Base-by-base conservation (phyloP, 306 rosid genomes). In the Castanospermum australe region DNA sequence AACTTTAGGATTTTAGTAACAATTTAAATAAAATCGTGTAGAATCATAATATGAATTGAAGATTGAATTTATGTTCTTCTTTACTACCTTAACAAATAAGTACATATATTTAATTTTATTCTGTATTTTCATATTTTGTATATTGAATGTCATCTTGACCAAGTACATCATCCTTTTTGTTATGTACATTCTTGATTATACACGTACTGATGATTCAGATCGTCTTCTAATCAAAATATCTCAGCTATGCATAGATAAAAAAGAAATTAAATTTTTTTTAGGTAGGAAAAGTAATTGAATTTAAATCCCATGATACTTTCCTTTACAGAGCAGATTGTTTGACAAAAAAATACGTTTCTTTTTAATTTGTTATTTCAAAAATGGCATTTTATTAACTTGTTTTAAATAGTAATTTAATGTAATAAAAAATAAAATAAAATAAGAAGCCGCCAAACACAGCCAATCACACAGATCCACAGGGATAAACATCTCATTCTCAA, bases 291-390 rank as follows among this genome's bases (percentile, higher is more conserved):
- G n/a, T n/a, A n/a, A 57, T 14, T 48, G 7, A 35, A 24, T 28
- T 59, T 4, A 30, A 74, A 32, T 3, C 11, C 8, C 13, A 14
- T 36, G 78, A 75, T 82, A 69, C 73, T 61, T 76, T 68, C 42
- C 61, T 39, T 68, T 30, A 3, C 41, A 18, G 13, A 38, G 0
- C 22, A 28, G 21, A 75, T 47, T 75, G 62, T 25, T 17, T 25
- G 61, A 22, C 44, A 50, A 57, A 62, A 57, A 62, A 39, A 48
- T 2, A 78, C 39, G 9, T 21, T 13, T 56, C 42, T 24, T 2
- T 11, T 28, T 21, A 1, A 4, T n/a, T n/a, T 41, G 15, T 28
- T 24, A 56, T 7, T 41, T 15, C 10, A 36, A 8, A 52, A 72
- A 25, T 13, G 4, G 5, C 50, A 32, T 10, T 66, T 1, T 0